Percentiles rank a stretch among this genome's conserved stretches.
Conservation (phyloP, 441 rosid species). For the Hura crepitans region DNA sequence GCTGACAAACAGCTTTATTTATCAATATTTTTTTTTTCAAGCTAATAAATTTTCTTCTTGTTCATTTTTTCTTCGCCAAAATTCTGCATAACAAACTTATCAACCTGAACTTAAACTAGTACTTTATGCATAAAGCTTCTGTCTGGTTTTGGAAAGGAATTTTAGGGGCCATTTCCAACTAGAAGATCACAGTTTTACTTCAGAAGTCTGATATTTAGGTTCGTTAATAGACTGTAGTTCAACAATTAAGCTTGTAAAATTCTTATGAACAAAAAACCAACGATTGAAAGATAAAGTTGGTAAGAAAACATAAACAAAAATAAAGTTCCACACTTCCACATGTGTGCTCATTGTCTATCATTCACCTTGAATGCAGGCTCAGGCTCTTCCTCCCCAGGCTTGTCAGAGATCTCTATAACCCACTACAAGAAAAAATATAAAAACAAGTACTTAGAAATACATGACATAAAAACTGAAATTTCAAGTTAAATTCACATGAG, state of each 20-base stretch:
- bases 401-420: slow-evolving; percentile 96
- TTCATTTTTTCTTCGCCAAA: background rate
- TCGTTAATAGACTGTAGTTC: background rate
- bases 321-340: background rate
- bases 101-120: background rate
- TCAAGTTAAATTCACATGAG: background rate
- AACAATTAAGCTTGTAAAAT: background rate
- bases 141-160: background rate
- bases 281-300: background rate
- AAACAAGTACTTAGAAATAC: slow-evolving; percentile 16
- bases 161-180: background rate
- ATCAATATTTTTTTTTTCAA: background rate
- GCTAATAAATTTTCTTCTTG: background rate
- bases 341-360: background rate
- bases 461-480: background rate
- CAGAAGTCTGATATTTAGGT: background rate
- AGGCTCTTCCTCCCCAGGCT: slow-evolving; percentile 73
- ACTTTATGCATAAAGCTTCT: background rate
- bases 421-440: slow-evolving; percentile 41
- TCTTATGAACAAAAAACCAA: background rate
- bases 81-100: background rate
- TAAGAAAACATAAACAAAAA: background rate
- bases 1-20: background rate
- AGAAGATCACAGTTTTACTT: background rate
- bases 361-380: slow-evolving; percentile 96